A percentile compares a stretch with the other conserved stretches of the same genome.
These are phyloP conservation scores for Leccinum holopus DNA, from an alignment of 1,284 basidiomycete genomes.

Conservation along the genomic window DNA sequence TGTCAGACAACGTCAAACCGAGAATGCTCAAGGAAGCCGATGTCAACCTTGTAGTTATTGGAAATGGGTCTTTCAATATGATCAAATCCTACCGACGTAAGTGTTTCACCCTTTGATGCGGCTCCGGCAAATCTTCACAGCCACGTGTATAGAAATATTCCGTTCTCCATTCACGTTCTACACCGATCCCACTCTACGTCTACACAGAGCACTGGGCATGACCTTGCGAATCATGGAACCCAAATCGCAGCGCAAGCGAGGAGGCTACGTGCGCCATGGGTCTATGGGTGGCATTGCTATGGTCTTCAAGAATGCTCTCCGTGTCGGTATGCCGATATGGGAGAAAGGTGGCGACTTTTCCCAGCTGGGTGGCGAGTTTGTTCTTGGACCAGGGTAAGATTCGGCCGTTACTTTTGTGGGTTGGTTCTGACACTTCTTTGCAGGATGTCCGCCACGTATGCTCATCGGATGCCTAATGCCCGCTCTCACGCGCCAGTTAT, in stretches of 20 bases:
- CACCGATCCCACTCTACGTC: slow-evolving; percentile 70
- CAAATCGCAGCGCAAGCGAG: slow-evolving; percentile 37
- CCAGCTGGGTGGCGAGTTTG: slow-evolving; percentile 88
- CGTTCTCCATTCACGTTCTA: slow-evolving; percentile 63
- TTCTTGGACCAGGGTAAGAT: slow-evolving; percentile 74
- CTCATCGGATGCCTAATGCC: no score
- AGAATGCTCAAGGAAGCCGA: slow-evolving; percentile 54
- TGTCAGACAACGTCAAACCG: slow-evolving; percentile 52
- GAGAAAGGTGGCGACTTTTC: slow-evolving; percentile 73
- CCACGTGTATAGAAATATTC: slow-evolving; percentile 52
- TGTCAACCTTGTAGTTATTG: slow-evolving; percentile 68
- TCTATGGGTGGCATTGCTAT: slow-evolving; percentile 63
- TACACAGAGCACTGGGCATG: slow-evolving; percentile 80
- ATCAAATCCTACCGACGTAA: slow-evolving; percentile 67
- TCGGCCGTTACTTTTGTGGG: slow-evolving; percentile 15
- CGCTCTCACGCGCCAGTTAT: slow-evolving; percentile 49
- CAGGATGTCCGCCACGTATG: slow-evolving; percentile 54
- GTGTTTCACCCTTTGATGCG: slow-evolving; percentile 27
- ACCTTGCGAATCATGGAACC: slow-evolving; percentile 48
- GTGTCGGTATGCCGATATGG: slow-evolving; percentile 74
- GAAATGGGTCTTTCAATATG: slow-evolving; percentile 74
- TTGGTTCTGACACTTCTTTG: neutral
- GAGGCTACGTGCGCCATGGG: slow-evolving; percentile 66
- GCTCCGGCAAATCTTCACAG: neutral
- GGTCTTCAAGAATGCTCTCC: slow-evolving; percentile 66